Evolutionary conservation across 2,329 filamentous ascomycete genomes (phyloP).

Genomic region (Xylariaceae sp.): DNA sequence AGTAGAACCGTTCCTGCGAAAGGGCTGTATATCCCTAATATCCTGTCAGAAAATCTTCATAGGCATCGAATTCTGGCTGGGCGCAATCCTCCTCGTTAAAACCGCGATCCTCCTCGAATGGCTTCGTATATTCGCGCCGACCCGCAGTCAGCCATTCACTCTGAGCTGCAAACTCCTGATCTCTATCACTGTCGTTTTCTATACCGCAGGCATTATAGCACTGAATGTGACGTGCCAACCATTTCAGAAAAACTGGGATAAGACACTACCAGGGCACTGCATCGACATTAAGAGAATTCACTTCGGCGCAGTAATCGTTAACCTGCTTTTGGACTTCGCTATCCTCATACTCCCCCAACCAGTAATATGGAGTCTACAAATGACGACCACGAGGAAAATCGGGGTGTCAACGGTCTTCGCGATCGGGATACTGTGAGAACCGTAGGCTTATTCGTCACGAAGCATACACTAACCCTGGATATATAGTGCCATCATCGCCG

Average conservation of each 20-base stretch:
- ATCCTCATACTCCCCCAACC: slow-evolving; percentile 7
- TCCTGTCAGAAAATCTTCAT: not conserved
- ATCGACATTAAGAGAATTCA: slow-evolving; percentile 4
- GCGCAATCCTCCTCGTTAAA: slow-evolving; percentile 2
- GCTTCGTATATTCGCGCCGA: slow-evolving; percentile 4
- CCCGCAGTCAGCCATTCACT: not conserved
- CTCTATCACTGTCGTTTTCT: slow-evolving; percentile 1
- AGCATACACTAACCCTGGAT: not conserved
- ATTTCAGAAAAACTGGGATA: slow-evolving; percentile 3
- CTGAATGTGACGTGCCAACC: slow-evolving; percentile 6
- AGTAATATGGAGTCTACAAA: slow-evolving; percentile 4
- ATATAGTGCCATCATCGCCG: slow-evolving; percentile 4
- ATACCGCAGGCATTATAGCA: not conserved
- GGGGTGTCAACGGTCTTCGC: slow-evolving; percentile 4
- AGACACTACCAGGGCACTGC: slow-evolving; percentile 4
- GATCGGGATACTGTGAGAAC: slow-evolving; percentile 5
- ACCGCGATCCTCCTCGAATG: slow-evolving; percentile 5
- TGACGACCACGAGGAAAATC: not conserved
- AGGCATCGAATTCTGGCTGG: slow-evolving; percentile 4
- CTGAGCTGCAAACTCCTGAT: slow-evolving; percentile 3
- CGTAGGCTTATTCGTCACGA: not conserved
- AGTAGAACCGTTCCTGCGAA: not conserved
- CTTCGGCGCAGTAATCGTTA: slow-evolving; percentile 1
- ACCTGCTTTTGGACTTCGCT: slow-evolving; percentile 4
- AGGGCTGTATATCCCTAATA: not conserved